These are phyloP conservation scores for Chlorophyllum brunneum DNA, from an alignment of 768 basidiomycete genomes.

Conservation along the genomic window DNA sequence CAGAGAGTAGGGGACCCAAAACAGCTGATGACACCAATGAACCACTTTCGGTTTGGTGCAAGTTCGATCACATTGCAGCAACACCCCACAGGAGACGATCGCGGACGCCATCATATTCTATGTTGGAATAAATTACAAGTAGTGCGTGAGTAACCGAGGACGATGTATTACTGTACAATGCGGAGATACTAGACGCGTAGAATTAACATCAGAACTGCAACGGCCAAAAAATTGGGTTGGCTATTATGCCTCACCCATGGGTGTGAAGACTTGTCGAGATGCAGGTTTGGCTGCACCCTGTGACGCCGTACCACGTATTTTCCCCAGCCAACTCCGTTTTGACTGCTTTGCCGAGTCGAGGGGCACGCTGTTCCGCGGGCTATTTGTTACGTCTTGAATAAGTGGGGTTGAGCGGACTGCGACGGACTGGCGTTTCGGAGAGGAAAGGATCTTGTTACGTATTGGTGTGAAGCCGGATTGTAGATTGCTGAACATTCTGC, in stretches of 20 bases:
- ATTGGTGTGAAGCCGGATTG: constrained; percentile 74
- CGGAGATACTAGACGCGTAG: background rate
- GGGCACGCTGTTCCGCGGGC: constrained; percentile 36
- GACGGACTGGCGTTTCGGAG: constrained; percentile 43
- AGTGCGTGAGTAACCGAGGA: background rate
- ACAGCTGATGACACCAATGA: background rate
- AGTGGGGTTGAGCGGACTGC: constrained; percentile 32
- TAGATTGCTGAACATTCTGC: constrained; percentile 52
- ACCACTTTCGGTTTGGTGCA: background rate
- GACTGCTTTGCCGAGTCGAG: constrained; percentile 37
- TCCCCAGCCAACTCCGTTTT: constrained; percentile 70
- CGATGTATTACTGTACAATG: constrained; percentile 8
- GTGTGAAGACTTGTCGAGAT: constrained; percentile 8
- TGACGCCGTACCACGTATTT: constrained; percentile 51
- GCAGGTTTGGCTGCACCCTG: constrained; percentile 21
- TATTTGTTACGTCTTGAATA: constrained; percentile 64
- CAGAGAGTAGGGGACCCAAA: no score
- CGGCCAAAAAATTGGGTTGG: no score
- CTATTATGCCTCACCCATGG: background rate
- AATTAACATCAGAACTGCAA: no score
- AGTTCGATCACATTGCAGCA: no score
- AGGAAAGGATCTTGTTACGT: constrained; percentile 45
- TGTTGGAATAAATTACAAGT: background rate
- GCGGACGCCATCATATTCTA: background rate
- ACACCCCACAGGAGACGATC: background rate